Percentiles rank a stretch among this genome's conserved stretches.
These are phyloP conservation scores for Termitomyces sp. DNA, from an alignment of 768 basidiomycete species.

Conservation along the genomic window DNA sequence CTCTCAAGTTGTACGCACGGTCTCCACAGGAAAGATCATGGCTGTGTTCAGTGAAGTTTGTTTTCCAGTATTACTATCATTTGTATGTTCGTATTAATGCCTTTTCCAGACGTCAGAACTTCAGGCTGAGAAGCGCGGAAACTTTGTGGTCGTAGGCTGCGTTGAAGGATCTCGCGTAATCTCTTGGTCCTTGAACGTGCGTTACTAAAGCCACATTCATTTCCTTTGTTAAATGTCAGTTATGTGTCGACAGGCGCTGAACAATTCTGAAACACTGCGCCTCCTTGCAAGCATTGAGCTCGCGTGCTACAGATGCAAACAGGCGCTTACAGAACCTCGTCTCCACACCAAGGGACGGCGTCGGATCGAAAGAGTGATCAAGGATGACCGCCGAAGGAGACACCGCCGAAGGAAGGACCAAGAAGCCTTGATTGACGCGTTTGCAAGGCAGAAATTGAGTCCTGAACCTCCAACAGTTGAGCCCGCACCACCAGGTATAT, in stretches of 20 bases:
- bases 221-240: neutral
- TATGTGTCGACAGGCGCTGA: constrained; percentile 55
- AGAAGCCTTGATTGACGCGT: constrained; percentile 78
- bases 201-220: constrained; percentile 18
- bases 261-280: constrained; percentile 79
- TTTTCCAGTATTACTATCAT: neutral
- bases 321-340: constrained; percentile 65
- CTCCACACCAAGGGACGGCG: constrained; percentile 61
- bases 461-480: constrained; percentile 24
- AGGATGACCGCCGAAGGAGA: constrained; percentile 77
- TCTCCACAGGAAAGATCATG: constrained; percentile 65
- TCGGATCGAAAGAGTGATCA: constrained; percentile 77
- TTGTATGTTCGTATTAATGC: neutral
- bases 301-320: constrained; percentile 75
- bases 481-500: constrained; percentile 19
- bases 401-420: constrained; percentile 83
- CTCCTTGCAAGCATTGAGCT: constrained; percentile 82
- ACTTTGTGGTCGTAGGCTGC: constrained; percentile 81
- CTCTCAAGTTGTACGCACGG: constrained; percentile 55
- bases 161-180: constrained; percentile 71
- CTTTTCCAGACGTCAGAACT: constrained; percentile 54
- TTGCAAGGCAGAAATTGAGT: constrained; percentile 52
- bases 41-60: constrained; percentile 68
- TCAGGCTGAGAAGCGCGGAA: constrained; percentile 84
- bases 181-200: constrained; percentile 83